Conservation (phyloP, 768 basidiomycete genomes). For the Trametes sanguinea region DNA sequence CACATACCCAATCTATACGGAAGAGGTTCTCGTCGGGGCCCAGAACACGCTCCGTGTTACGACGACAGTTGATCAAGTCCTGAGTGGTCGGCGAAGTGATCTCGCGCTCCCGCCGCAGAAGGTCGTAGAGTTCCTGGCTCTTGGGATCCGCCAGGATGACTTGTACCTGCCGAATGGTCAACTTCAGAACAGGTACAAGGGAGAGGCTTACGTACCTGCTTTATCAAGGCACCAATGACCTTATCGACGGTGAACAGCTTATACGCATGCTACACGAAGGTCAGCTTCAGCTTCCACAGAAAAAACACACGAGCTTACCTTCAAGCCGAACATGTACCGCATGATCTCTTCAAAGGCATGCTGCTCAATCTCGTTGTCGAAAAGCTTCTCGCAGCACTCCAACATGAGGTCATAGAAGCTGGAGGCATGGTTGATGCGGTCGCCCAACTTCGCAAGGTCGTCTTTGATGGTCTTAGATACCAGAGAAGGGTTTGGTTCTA, state of each 20-base stretch:
- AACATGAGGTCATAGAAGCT: constrained; percentile 84
- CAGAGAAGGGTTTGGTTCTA: constrained; percentile 38
- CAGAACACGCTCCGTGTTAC: constrained; percentile 66
- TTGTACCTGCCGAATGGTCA: constrained; percentile 51
- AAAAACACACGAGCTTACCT: constrained; percentile 43
- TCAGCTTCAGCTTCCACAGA: background rate
- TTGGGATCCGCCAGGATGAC: constrained; percentile 65
- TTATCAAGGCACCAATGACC: constrained; percentile 83
- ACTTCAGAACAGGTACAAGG: background rate
- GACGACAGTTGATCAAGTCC: constrained; percentile 68
- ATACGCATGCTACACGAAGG: constrained; percentile 61
- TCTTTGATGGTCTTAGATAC: constrained; percentile 41
- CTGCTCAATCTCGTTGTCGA: constrained; percentile 91
- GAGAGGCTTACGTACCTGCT: constrained; percentile 58
- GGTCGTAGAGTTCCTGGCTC: constrained; percentile 72
- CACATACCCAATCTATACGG: constrained; percentile 75
- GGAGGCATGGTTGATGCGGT: constrained; percentile 45
- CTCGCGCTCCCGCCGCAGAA: constrained; percentile 67
- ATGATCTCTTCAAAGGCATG: constrained; percentile 88
- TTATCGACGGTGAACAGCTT: constrained; percentile 95
- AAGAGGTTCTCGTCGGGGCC: constrained; percentile 81
- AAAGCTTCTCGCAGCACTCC: constrained; percentile 85
- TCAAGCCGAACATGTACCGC: constrained; percentile 82
- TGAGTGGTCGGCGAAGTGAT: constrained; percentile 62
- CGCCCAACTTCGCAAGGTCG: constrained; percentile 26